Evolutionary conservation across 306 rosid genomes (phyloP).

Genomic region (Arachis hypogaea): DNA sequence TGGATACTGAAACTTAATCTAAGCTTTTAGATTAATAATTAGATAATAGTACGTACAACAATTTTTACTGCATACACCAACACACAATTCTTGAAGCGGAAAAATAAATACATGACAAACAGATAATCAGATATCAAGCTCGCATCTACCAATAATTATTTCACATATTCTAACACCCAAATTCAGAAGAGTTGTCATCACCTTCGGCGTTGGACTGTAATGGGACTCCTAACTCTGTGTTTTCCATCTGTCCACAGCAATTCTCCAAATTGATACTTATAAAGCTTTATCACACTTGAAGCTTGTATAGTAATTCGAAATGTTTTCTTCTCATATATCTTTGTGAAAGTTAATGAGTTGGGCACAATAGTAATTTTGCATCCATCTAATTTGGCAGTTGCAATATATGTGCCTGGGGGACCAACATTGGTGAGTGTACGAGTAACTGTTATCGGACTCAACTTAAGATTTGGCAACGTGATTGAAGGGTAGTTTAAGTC

Average conservation of each 20-base stretch:
- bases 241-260: conserved; percentile 52
- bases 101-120: background rate
- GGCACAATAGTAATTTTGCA: conserved; percentile 47
- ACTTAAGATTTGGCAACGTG: conserved; percentile 41
- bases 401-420: conserved; percentile 48
- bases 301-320: conserved; percentile 44
- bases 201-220: conserved; percentile 35
- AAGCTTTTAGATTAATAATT: background rate
- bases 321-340: conserved; percentile 53
- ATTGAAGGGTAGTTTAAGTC: conserved; percentile 73
- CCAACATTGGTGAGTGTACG: conserved; percentile 65
- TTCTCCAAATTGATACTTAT: conserved; percentile 14
- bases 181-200: background rate
- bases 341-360: conserved; percentile 37
- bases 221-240: conserved; percentile 55
- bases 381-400: conserved; percentile 39
- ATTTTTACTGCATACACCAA: background rate
- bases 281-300: background rate
- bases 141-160: background rate
- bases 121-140: no score
- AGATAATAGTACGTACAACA: background rate
- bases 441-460: conserved; percentile 25
- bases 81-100: background rate
- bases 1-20: background rate
- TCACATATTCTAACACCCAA: background rate